Conservation (phyloP, 495 filamentous ascomycete species). For the Aspergillus heteromorphus region DNA sequence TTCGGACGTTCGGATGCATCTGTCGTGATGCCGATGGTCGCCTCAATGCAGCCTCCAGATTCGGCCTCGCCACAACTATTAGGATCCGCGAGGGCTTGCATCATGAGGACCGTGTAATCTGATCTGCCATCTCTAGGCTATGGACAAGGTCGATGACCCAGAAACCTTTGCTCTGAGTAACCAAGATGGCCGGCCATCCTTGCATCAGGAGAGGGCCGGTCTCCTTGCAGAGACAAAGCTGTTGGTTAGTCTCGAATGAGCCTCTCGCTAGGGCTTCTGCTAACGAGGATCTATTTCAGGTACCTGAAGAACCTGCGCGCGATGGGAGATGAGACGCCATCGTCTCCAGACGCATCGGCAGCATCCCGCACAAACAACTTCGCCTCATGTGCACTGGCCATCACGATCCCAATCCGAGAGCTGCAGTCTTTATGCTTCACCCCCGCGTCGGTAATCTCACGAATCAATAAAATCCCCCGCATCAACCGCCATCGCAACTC, state of each 20-base stretch:
- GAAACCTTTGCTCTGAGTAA: not conserved
- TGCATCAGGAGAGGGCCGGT: not conserved
- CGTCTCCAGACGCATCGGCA: not conserved
- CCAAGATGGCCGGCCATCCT: not conserved
- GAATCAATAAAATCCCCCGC: not conserved
- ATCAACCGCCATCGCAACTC: not conserved
- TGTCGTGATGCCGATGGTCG: not conserved
- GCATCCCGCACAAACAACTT: not conserved
- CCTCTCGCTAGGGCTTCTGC: not conserved
- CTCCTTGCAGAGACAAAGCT: conserved; percentile 1
- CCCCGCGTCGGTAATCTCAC: not conserved
- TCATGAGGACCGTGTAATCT: no score
- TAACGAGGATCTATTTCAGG: not conserved
- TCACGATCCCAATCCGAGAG: not conserved
- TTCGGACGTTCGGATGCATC: no score
- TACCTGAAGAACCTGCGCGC: not conserved
- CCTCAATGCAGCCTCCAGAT: not conserved
- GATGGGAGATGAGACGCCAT: not conserved
- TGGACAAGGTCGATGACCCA: not conserved
- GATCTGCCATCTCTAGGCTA: no score
- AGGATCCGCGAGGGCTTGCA: not conserved
- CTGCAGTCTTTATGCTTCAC: not conserved
- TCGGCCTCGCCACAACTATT: not conserved
- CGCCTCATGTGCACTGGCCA: not conserved
- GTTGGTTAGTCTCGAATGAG: no score